phyloP scores from a whole-genome alignment of 257 asterid species.

The Pogostemon cablin region DNA sequence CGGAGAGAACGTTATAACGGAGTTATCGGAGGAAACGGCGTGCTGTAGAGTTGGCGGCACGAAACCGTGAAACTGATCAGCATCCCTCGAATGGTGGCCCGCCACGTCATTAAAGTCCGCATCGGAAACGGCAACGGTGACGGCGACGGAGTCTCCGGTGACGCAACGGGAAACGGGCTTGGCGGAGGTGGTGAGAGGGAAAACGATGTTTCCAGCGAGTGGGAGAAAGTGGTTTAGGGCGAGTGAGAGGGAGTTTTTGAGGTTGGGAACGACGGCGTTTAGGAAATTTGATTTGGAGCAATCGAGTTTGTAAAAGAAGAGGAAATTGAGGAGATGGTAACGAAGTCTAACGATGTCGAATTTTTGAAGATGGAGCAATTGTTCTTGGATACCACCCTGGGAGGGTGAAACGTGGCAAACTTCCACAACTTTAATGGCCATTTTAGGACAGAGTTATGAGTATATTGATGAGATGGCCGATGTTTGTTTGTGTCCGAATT shows the following conservation, averaged over 20 bases:
- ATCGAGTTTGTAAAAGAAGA: constrained; percentile 11
- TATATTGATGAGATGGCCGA: no score
- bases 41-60: constrained; percentile 34
- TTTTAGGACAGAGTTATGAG: neutral
- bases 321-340: neutral
- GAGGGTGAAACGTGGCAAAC: constrained; percentile 2
- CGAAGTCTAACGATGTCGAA: constrained; percentile 7
- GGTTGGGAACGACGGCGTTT: neutral
- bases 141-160: constrained; percentile 12
- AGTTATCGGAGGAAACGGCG: neutral
- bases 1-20: neutral
- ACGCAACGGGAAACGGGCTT: neutral
- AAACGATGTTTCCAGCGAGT: constrained; percentile 7
- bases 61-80: constrained; percentile 36
- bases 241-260: neutral
- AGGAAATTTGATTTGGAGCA: constrained; percentile 5
- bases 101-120: constrained; percentile 31
- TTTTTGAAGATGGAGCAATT: neutral
- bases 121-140: constrained; percentile 33
- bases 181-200: neutral
- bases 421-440: constrained; percentile 10
- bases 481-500: no score
- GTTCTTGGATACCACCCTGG: neutral
- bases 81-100: constrained; percentile 29
- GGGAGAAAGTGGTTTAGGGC: constrained; percentile 15